A percentile compares a stretch with the other conserved stretches of the same genome.
Conservation (phyloP, 139 green algal genomes). For the Closterium sp. region DNA sequence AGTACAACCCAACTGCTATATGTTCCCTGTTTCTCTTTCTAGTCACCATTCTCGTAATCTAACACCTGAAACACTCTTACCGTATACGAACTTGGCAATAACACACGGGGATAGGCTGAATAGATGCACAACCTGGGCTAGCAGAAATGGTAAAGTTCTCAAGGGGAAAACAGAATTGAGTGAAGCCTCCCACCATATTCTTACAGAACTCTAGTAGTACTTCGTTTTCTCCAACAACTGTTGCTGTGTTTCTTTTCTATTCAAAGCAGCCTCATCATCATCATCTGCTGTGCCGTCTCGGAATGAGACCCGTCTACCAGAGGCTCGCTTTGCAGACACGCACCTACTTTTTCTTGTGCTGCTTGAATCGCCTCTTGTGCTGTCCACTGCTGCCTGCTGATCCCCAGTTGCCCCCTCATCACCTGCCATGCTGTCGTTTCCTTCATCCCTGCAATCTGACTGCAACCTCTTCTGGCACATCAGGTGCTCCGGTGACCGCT, state of each 20-base stretch:
- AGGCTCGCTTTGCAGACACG: background rate
- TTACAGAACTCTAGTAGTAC: background rate
- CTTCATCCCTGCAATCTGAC: background rate
- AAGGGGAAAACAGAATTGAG: background rate
- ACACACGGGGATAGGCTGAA: too few relatives aligned
- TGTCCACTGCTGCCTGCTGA: background rate
- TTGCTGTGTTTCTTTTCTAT: background rate
- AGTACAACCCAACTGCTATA: too few relatives aligned
- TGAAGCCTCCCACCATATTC: too few relatives aligned
- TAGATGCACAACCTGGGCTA: too few relatives aligned
- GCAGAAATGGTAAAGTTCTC: too few relatives aligned
- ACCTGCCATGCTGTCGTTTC: background rate
- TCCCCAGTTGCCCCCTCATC: background rate
- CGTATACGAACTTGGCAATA: too few relatives aligned
- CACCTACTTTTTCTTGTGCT: background rate
- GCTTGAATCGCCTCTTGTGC: background rate
- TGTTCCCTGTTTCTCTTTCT: too few relatives aligned
- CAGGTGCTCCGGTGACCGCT: background rate
- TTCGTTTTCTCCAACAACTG: background rate
- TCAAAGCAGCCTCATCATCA: background rate
- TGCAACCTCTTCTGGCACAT: background rate
- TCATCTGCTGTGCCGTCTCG: background rate
- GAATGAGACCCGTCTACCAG: background rate
- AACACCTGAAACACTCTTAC: too few relatives aligned
- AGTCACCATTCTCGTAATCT: too few relatives aligned